Percentiles rank a stretch among this genome's conserved stretches.
Evolutionary conservation across 768 basidiomycete genomes (phyloP).

Genomic region (Favolaschia claudopus): DNA sequence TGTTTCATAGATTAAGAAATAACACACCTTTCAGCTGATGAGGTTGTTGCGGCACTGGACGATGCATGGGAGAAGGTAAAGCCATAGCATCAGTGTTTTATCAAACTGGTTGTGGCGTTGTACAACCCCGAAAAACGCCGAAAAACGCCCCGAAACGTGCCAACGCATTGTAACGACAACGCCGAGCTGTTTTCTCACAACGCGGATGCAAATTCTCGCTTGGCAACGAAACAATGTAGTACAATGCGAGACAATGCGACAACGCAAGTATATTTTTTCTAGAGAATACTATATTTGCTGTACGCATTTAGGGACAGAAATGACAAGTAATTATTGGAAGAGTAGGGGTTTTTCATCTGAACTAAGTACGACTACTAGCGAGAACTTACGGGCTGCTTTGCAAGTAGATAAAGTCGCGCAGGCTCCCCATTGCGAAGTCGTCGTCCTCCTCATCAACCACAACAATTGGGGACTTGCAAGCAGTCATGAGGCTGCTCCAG

Average conservation of each 20-base stretch:
- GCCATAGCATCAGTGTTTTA: constrained; percentile 22
- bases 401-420: not conserved
- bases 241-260: not conserved
- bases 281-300: too few relatives aligned
- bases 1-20: not conserved
- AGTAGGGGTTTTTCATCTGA: too few relatives aligned
- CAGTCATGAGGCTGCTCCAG: not conserved
- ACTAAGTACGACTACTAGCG: too few relatives aligned
- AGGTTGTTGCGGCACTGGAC: constrained; percentile 57
- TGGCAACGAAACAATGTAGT: not conserved
- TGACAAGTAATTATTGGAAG: too few relatives aligned
- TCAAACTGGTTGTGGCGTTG: not conserved
- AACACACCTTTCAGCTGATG: constrained; percentile 50
- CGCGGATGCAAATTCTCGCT: not conserved
- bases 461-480: not conserved
- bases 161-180: not conserved
- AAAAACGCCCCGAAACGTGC: not conserved
- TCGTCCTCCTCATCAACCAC: not conserved
- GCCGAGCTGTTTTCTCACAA: not conserved
- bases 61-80: constrained; percentile 57
- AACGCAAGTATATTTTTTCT: too few relatives aligned
- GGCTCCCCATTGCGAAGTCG: not conserved
- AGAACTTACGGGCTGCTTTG: constrained; percentile 10
- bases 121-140: constrained; percentile 1
- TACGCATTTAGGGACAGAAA: too few relatives aligned